Conservation (phyloP, 2,329 filamentous ascomycete species). For the Microcyclospora tardicrescens region DNA sequence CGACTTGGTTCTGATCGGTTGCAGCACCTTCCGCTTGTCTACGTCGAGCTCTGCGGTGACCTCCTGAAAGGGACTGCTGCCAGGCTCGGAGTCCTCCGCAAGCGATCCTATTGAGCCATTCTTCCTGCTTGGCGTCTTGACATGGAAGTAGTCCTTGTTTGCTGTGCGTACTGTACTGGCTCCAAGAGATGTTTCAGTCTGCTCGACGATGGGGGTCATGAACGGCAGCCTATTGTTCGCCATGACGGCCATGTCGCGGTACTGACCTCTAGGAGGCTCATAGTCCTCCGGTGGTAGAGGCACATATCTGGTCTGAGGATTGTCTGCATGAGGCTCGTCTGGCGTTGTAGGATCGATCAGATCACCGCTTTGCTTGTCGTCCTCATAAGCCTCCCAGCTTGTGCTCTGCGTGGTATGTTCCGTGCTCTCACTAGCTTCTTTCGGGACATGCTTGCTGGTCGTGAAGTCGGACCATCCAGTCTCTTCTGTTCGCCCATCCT, state of each 20-base stretch:
- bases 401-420: constrained; percentile 12
- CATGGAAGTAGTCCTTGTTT: constrained; percentile 41
- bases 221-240: constrained; percentile 90
- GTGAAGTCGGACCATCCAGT: constrained; percentile 88
- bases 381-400: constrained; percentile 25
- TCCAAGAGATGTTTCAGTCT: constrained; percentile 78
- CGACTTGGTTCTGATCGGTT: constrained; percentile 38
- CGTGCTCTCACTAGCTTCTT: constrained; percentile 21
- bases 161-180: constrained; percentile 41
- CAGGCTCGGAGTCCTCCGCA: constrained; percentile 32
- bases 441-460: constrained; percentile 55
- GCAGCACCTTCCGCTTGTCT: constrained; percentile 33
- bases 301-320: constrained; percentile 52
- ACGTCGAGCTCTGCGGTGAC: constrained; percentile 35
- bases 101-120: constrained; percentile 27
- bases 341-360: constrained; percentile 37
- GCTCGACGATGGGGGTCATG: constrained; percentile 97
- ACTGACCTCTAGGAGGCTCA: constrained; percentile 63
- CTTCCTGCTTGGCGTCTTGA: constrained; percentile 66
- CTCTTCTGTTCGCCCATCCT: constrained; percentile 34
- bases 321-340: constrained; percentile 23
- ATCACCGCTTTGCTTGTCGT: constrained; percentile 24
- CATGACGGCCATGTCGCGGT: constrained; percentile 63
- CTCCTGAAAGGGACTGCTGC: constrained; percentile 62
- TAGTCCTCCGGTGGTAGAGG: constrained; percentile 79